Evolutionary conservation across 129 eudicot genomes (phyloP).

Genomic region (Daucus carota): DNA sequence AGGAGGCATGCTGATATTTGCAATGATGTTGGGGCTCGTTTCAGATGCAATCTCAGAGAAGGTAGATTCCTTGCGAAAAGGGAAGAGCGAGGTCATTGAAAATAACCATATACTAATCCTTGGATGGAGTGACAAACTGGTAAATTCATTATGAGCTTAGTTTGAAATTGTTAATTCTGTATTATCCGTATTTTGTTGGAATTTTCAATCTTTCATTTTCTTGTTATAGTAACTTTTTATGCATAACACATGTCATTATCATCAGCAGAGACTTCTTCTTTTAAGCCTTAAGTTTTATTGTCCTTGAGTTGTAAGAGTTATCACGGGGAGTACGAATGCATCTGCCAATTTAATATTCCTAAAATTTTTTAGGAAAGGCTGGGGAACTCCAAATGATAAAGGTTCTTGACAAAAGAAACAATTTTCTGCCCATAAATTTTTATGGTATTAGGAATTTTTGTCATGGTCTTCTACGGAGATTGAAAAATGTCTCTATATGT

Average conservation of each 20-base stretch:
- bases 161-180: background rate
- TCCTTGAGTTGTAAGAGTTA: background rate
- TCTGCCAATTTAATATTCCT: background rate
- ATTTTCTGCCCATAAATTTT: background rate
- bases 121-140: conserved; percentile 99
- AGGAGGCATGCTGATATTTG: conserved; percentile 99
- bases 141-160: conserved; percentile 17
- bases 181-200: background rate
- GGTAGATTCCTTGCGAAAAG: conserved; percentile 92
- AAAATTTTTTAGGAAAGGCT: background rate
- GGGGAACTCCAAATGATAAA: background rate
- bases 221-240: background rate
- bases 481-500: background rate
- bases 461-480: background rate
- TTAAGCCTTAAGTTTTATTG: background rate
- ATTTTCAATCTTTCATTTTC: background rate
- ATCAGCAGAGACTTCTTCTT: background rate
- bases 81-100: conserved; percentile 97
- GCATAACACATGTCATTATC: background rate
- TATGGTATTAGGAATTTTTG: background rate
- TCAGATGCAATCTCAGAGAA: conserved; percentile 98
- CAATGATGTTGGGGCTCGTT: conserved; percentile 98
- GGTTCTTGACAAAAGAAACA: background rate
- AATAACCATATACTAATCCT: conserved; percentile 88
- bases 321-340: background rate